Evolutionary conservation across 805 yeast species (phyloP), one percentile per base, ranked within the genome.

Genomic region (Yarrowia sp.): DNA sequence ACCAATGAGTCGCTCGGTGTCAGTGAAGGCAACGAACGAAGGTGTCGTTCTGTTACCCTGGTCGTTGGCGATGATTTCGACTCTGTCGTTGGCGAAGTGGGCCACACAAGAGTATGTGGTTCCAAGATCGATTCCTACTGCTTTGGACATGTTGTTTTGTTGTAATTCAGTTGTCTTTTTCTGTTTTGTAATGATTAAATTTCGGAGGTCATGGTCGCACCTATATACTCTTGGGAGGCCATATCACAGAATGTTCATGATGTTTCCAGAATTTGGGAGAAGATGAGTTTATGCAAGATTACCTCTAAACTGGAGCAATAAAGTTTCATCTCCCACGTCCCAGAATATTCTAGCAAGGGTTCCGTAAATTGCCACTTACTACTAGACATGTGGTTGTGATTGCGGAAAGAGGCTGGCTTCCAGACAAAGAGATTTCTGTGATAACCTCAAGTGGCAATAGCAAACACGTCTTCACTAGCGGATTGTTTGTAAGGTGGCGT

Each of bases 1-100:
- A 79, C 97, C 97, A 72, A 92, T 92, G 74, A 92, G 83, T 81
- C 97, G 88, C 81, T 93, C 98, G 43, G 91, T 83, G 74, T 90
- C 97, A 33, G 96, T 90, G 84, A 92, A 92, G 59, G 96, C 97
- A 68, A 92, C 97, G 76, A 89, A 92, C 38, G 97, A 91, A 30
- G 97, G 97, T 19, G 97, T 92, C 67, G 96, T 92, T 83, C 97
- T 88, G 83, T 92, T 92, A 82, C 98, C 98, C 82, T 92, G 97
- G 78, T 92, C 97, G 75, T 92, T 92, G 71, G 97, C 96, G 72
- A 92, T 85, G 74, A 92, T 92, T 75, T 92, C 97, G 67, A 92
- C 97, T 72, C 96, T 82, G 75, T 89, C 93, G 72, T 88, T 87
- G 51, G 86, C 77, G 77, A 83, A 85, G 77, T 83, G 90, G 72